Evolutionary conservation across 2,329 filamentous ascomycete species (phyloP).

Genomic region (Bipolaris oryzae): DNA sequence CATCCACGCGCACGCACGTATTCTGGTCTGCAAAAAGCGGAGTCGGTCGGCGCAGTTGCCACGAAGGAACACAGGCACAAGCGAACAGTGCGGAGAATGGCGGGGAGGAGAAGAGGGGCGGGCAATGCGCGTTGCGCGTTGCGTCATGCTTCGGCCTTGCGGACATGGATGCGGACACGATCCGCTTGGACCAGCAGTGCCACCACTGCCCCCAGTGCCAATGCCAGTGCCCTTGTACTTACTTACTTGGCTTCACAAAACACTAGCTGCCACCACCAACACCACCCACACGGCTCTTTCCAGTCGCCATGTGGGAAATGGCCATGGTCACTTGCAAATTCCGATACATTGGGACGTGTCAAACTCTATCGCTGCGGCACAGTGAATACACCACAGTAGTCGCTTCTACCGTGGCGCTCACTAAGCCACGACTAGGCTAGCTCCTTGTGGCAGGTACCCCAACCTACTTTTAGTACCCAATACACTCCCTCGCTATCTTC

Average conservation of each 20-base stretch:
- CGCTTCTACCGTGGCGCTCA: not conserved
- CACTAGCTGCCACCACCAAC: too few species aligned
- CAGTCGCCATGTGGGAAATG: not conserved
- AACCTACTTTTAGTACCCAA: not conserved
- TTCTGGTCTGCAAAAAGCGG: not conserved
- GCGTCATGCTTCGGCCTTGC: slow-evolving; percentile 11
- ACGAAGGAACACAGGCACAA: not conserved
- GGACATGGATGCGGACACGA: not conserved
- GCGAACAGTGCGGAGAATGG: not conserved
- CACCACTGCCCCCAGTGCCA: too few species aligned
- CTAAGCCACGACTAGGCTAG: not conserved
- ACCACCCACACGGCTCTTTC: not conserved
- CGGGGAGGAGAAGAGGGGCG: not conserved
- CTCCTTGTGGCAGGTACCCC: not conserved
- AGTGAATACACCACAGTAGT: not conserved
- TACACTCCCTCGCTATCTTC: not conserved
- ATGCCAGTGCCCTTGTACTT: too few species aligned
- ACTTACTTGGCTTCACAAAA: too few species aligned
- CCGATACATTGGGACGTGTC: not conserved
- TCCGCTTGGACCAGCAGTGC: too few species aligned
- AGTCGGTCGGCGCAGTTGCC: not conserved
- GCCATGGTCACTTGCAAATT: not conserved
- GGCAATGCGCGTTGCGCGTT: not conserved
- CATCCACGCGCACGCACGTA: not conserved
- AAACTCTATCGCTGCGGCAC: not conserved